Base-by-base conservation (phyloP, 2,329 filamentous ascomycete species). In the Hypomyces rosellus region DNA sequence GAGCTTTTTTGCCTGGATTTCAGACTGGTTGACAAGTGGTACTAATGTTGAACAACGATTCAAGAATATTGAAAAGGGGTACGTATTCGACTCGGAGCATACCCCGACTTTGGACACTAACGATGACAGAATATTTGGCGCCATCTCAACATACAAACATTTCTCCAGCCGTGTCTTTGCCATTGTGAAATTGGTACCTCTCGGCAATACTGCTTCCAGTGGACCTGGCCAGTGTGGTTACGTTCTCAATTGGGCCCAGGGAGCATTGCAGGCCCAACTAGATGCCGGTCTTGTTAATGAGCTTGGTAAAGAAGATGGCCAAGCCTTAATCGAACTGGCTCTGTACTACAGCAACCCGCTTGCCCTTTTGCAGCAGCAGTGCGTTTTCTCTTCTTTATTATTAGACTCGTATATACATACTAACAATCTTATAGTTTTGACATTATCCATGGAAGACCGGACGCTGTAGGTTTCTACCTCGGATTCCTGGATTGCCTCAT, bases 311-410 rank as follows among this genome's bases (percentile, higher is more conserved):
- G 25, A 39, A 12, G 57, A 58, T 12, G 56, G 58, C 33, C 5
- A 20, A 18, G 36, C 51, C n/a, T 43, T 57, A 30, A 39, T 58
- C 34, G 54, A 58, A 2, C 14, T 45, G n/a, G 47, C 53, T 6
- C 15, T 55, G 6, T 58, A 57, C 45, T 61, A 56, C 36, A 20
- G 52, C 0, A 48, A 57, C 12, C 48, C 52, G 1, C 7, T 25
- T 5, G 8, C 11, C 2, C 50, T 57, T 15, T 36, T 60, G 8
- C 48, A 39, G 1, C 37, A 54, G 12, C 52, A 4, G 54, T 57
- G 45, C 2, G 57, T 50, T 41, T 0, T 22, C 6, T 9, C 20
- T 5, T 20, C 20, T 20, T 20, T 20, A 20, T 20, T 20, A 20
- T 20, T 20, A 5, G 20, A 5, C 20, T 20, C 5, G 20, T 20